Base-by-base conservation (phyloP, 208 protist species). In the Leishmania tropica region DNA sequence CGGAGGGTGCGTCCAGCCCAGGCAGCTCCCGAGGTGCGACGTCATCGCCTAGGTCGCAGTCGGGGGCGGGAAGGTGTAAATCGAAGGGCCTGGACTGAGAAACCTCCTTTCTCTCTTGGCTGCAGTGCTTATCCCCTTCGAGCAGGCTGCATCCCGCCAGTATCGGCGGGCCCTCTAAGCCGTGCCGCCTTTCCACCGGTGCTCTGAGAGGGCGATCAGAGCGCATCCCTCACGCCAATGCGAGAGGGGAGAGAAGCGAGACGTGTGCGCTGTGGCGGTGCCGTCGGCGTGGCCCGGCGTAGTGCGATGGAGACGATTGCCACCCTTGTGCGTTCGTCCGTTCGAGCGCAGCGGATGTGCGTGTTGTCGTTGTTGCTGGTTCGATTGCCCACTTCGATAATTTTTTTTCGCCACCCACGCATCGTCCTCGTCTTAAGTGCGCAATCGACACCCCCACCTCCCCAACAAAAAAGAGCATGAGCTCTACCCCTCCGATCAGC, bases 21-120 rank as follows among this genome's bases (percentile, higher is more conserved):
- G 24, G 11, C 8, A 74, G 70, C 28, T 40, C 80, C n/a, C 28
- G 21, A 10, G 35, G 54, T 75, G 19, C 75, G 35, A 45, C 15
- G 3, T 21, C 40, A 31, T 67, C 56, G 24, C 56, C 51, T 19
- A 65, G n/a, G 35, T 35, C 51, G 75, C 75, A 62, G 51, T 31
- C 35, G 8, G 48, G 4, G n/a, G 19, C 53, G 2, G 73, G 10
- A 45, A 42, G 35, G 3, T 28, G 51, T 11, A 31, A 42, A 28
- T 62, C 31, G 73, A 76, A n/a, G 31, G 28, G 47, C 3, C 19
- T 76, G n/a, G 73, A 76, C 73, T 76, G 35, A 62, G 21, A 42
- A 62, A 40, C 24, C 10, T 17, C 19, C 42, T 15, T 35, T 31
- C 24, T 62, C n/a, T 45, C 48, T 76, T 62, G 45, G 8, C 45